A percentile compares a stretch with the other conserved stretches of the same genome.
Conservation (phyloP, 2,329 filamentous ascomycete species). For the Colletotrichum neosansevieriae region DNA sequence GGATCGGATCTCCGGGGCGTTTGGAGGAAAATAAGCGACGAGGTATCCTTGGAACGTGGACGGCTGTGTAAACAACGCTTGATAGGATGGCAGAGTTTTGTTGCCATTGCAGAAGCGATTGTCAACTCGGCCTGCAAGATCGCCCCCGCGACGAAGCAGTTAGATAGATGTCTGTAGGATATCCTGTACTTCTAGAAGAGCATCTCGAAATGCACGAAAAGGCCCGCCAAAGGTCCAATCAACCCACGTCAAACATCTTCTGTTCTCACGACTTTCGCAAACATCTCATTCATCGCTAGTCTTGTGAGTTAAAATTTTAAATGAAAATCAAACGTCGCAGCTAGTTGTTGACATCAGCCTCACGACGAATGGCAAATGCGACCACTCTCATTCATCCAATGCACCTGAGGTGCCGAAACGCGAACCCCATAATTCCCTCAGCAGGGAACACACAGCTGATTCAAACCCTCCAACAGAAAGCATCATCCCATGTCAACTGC, state of each 20-base stretch:
- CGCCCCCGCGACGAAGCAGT: background rate
- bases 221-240: background rate
- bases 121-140: background rate
- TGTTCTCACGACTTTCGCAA: no score
- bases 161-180: conserved; percentile 7
- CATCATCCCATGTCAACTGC: conserved; percentile 25
- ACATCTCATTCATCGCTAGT: no score
- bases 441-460: conserved; percentile 15
- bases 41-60: background rate
- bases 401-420: conserved; percentile 8
- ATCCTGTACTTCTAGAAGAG: conserved; percentile 33
- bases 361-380: background rate
- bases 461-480: background rate
- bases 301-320: no score
- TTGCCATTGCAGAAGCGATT: conserved; percentile 2
- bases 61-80: background rate
- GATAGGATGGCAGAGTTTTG: background rate
- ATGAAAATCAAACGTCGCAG: no score
- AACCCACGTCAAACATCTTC: no score
- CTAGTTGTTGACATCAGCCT: background rate
- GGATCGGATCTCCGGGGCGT: conserved; percentile 54
- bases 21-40: conserved; percentile 41
- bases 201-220: conserved; percentile 23
- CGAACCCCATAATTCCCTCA: conserved; percentile 33
- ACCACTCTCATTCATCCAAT: background rate